A percentile compares a stretch with the other conserved stretches of the same genome.
Conservation (phyloP, 2,329 filamentous ascomycete genomes). For the Paraconiothyrium brasiliense region DNA sequence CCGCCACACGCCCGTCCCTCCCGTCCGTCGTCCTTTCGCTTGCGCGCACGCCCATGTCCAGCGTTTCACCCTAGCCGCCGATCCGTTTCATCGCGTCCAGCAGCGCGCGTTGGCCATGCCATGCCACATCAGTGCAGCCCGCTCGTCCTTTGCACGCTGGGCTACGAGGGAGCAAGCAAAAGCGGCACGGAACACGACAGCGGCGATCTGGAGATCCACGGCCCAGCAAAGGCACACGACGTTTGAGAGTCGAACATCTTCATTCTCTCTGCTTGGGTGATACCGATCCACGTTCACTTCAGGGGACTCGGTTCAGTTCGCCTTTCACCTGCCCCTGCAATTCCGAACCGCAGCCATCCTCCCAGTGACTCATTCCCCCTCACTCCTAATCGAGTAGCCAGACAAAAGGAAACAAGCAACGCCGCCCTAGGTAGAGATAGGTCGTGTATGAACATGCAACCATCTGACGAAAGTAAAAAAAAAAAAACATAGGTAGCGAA, state of each 20-base stretch:
- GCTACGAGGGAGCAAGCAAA: not conserved
- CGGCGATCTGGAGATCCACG: conserved; percentile 13
- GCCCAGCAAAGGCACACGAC: not conserved
- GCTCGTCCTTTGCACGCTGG: too few relatives aligned
- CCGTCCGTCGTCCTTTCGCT: conserved; percentile 8
- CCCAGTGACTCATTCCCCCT: not conserved
- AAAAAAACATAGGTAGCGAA: conserved; percentile 12
- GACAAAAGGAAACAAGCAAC: conserved; percentile 18
- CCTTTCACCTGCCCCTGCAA: not conserved
- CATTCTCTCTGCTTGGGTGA: conserved; percentile 15
- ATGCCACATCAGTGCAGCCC: too few relatives aligned
- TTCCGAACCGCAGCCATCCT: not conserved
- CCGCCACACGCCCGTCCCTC: too few relatives aligned
- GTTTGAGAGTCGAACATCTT: conserved; percentile 22
- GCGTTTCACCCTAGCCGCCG: conserved; percentile 16
- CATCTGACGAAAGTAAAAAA: conserved; percentile 19
- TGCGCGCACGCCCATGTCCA: not conserved
- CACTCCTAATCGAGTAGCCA: conserved; percentile 2
- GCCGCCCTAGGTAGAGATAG: conserved; percentile 21
- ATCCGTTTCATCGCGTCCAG: conserved; percentile 9
- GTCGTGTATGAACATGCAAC: conserved; percentile 16
- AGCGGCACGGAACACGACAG: conserved; percentile 9
- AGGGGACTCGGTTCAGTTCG: not conserved
- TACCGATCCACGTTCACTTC: not conserved
- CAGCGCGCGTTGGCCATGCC: too few relatives aligned